Evolutionary conservation across 2,329 filamentous ascomycete species (phyloP), one percentile per base, ranked within the genome.

Genomic region (Nigrospora oryzae): DNA sequence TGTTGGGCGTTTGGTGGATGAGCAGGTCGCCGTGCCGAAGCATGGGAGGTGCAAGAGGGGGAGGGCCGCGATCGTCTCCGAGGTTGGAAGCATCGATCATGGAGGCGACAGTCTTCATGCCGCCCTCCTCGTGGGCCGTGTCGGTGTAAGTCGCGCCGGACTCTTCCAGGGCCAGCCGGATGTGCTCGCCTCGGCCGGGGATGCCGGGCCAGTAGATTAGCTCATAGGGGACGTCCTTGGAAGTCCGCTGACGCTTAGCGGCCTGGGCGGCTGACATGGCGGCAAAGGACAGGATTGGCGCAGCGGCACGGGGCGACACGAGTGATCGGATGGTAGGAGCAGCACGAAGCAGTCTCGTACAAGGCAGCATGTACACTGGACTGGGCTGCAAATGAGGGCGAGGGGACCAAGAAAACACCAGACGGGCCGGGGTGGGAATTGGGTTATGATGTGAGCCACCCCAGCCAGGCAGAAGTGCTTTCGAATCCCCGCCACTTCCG

Each of bases 151-250:
- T 60, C 1, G 76, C 76, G 15, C 74, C 74, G 16, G 79, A 72
- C 43, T 84, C 84, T 65, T 90, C 86, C 52, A 91, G 78, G 14
- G 74, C 73, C 11, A 91, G 75, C 17, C 86, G 84, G 57, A 89
- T 67, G 60, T 80, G 79, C 59, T 91, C 86, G 49, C 81, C 86
- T 40, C 86, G 83, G 36, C 86, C 86, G 32, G 86, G 86, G 23
- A 88, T 66, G 15, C 63, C 63, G 15, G 83, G 83, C 77, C 83
- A 86, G 73, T 89, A 89, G 58, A 86, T 69, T 46, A 86, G 74
- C 51, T 82, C 70, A 59, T 84, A 86, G 1, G 71, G 66, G 44
- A 65, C 60, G 40, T 71, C 67, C 48, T 74, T 69, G 53, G 62
- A 51, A 12, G 64, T 64, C 54, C 62, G 66, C 32, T 66, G 66